These are phyloP conservation scores for Paraphaeosphaeria minitans DNA, from an alignment of 2,329 filamentous ascomycete genomes.

Conservation along the genomic window DNA sequence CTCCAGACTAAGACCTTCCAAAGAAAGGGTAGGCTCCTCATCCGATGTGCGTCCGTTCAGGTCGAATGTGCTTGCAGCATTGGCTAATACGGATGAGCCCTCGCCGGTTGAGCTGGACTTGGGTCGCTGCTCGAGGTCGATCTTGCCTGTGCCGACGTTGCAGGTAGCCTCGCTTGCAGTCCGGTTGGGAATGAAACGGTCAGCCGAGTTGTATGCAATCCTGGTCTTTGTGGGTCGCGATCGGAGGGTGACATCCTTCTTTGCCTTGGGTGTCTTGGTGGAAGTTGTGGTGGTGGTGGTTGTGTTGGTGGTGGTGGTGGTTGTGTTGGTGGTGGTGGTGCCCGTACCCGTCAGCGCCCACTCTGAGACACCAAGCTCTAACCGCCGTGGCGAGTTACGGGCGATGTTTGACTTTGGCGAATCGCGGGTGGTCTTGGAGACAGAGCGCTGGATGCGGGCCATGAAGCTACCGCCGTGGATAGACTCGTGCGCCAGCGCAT, in stretches of 20 bases:
- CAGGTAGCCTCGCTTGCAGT: constrained; percentile 85
- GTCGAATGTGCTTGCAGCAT: constrained; percentile 70
- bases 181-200: constrained; percentile 96
- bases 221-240: constrained; percentile 45
- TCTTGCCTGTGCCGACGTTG: constrained; percentile 81
- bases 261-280: constrained; percentile 49
- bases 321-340: constrained; percentile 38
- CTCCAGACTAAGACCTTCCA: constrained; percentile 80
- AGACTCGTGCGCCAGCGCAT: constrained; percentile 66
- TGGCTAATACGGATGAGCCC: constrained; percentile 76
- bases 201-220: constrained; percentile 69
- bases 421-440: constrained; percentile 71
- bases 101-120: constrained; percentile 73
- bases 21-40: constrained; percentile 75
- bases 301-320: constrained; percentile 46
- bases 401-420: constrained; percentile 98
- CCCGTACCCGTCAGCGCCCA: constrained; percentile 89
- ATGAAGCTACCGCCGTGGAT: constrained; percentile 75
- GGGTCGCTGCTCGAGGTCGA: constrained; percentile 64
- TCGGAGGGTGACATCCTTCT: constrained; percentile 41
- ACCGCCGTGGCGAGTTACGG: constrained; percentile 77
- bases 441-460: constrained; percentile 74
- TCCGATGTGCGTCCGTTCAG: constrained; percentile 64
- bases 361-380: constrained; percentile 91
- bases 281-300: constrained; percentile 39